Evolutionary conservation across 306 rosid genomes (phyloP).

Genomic region (Prinsepia uniflora): DNA sequence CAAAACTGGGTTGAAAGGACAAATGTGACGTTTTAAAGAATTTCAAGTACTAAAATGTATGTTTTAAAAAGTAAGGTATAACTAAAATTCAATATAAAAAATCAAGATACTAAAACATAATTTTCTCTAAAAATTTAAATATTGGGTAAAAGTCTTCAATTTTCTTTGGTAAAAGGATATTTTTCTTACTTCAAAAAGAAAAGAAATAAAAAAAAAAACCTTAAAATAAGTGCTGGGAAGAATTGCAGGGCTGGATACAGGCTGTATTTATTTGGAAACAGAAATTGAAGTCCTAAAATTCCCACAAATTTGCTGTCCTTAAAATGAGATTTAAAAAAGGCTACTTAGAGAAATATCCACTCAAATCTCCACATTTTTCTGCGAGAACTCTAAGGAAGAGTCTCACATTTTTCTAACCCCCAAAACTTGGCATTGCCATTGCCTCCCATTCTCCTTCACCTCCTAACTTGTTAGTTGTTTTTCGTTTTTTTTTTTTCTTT

Average conservation of each 20-base stretch:
- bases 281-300: neutral
- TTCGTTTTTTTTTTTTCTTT: conserved; percentile 17
- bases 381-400: conserved; percentile 24
- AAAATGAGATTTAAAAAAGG: neutral
- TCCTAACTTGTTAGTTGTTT: conserved; percentile 21
- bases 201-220: neutral
- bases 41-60: no score
- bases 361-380: conserved; percentile 42
- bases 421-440: conserved; percentile 22
- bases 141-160: no score
- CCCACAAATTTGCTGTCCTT: conserved; percentile 23
- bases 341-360: conserved; percentile 20
- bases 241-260: conserved; percentile 6
- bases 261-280: neutral
- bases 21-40: no score
- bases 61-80: no score
- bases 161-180: no score
- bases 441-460: conserved; percentile 5
- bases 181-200: neutral
- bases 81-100: no score
- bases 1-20: no score
- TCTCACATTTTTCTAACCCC: conserved; percentile 26
- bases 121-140: no score
- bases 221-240: conserved; percentile 2
- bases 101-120: no score